These are phyloP conservation scores for Fonsecaea nubica DNA, from an alignment of 2,329 filamentous ascomycete species.

Conservation along the genomic window DNA sequence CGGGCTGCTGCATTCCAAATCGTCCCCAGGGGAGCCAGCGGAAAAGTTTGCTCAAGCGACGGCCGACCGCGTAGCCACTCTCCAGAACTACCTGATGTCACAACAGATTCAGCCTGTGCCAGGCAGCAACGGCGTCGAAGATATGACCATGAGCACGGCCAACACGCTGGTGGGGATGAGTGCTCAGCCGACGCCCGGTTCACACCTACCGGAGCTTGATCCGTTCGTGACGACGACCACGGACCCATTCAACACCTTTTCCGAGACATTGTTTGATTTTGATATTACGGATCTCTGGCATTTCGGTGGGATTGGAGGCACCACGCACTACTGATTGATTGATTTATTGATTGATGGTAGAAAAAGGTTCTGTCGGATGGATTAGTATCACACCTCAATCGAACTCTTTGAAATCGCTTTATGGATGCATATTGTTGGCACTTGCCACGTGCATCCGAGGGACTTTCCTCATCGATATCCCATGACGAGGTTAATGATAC, in stretches of 20 bases:
- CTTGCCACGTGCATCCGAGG: no score
- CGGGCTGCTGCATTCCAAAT: constrained; percentile 42
- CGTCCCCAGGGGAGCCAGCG: constrained; percentile 37
- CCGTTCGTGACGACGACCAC: constrained; percentile 25
- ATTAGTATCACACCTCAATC: background rate
- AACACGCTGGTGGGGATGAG: constrained; percentile 28
- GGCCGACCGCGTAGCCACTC: constrained; percentile 37
- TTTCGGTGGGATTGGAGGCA: constrained; percentile 18
- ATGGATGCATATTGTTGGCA: background rate
- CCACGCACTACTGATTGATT: constrained; percentile 10
- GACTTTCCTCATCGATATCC: no score
- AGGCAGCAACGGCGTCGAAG: constrained; percentile 22
- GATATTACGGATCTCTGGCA: constrained; percentile 36
- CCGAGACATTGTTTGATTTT: constrained; percentile 35
- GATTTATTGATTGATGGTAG: background rate
- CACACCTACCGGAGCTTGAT: constrained; percentile 29
- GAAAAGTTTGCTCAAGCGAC: constrained; percentile 38
- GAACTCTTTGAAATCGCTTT: background rate
- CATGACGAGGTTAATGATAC: no score
- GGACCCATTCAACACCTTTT: constrained; percentile 31
- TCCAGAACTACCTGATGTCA: constrained; percentile 28
- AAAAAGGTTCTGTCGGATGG: background rate
- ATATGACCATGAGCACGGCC: constrained; percentile 26
- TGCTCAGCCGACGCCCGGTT: constrained; percentile 14
- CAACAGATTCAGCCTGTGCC: constrained; percentile 19